These are phyloP conservation scores for Boletus rufocinnamomeus DNA, from an alignment of 768 basidiomycete species.

Conservation along the genomic window DNA sequence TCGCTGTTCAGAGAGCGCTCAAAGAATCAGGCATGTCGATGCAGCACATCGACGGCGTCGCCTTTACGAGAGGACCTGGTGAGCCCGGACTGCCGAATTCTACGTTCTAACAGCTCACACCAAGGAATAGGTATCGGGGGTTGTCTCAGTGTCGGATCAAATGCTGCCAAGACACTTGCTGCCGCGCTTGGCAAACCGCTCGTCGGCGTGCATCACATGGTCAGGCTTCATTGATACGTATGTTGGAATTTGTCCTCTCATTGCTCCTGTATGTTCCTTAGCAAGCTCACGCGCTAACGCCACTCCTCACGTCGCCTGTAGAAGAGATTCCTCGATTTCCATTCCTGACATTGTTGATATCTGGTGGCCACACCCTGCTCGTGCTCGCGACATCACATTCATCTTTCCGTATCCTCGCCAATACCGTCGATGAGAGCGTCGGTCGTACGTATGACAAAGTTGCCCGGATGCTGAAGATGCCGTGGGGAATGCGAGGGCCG, in stretches of 20 bases:
- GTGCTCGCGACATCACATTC: constrained; percentile 64
- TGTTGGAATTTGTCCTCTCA: background rate
- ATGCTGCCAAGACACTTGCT: constrained; percentile 85
- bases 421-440: constrained; percentile 72
- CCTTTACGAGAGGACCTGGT: constrained; percentile 90
- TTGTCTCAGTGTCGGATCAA: constrained; percentile 76
- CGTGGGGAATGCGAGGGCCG: constrained; percentile 62
- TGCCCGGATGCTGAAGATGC: constrained; percentile 65
- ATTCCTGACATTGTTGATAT: constrained; percentile 85
- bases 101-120: background rate
- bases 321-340: constrained; percentile 63
- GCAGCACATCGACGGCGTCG: constrained; percentile 78
- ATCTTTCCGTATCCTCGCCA: constrained; percentile 69
- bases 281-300: constrained; percentile 93
- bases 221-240: constrained; percentile 32
- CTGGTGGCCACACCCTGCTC: constrained; percentile 93
- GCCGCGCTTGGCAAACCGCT: constrained; percentile 76
- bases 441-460: constrained; percentile 87
- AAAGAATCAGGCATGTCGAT: constrained; percentile 59
- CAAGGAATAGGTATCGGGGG: constrained; percentile 63
- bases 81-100: constrained; percentile 7
- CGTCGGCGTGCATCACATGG: constrained; percentile 96
- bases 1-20: constrained; percentile 69
- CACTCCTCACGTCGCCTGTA: constrained; percentile 60
- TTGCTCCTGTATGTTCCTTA: constrained; percentile 30